Evolutionary conservation across 768 basidiomycete species (phyloP), one percentile per base, ranked within the genome.

Genomic region (Lyophyllum decastes): DNA sequence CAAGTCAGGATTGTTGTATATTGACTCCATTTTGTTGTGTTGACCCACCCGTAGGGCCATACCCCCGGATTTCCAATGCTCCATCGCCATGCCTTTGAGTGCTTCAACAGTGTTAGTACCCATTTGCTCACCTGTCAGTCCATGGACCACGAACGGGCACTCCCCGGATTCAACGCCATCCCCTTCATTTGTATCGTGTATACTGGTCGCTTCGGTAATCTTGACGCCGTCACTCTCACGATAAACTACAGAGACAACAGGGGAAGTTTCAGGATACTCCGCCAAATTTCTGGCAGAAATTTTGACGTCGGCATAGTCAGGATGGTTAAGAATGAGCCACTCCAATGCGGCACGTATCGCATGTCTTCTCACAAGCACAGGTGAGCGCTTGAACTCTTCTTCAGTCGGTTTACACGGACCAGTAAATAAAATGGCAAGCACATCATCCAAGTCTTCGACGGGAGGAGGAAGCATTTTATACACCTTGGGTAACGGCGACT

Each of bases 251-350:
- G 54, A 41, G 2, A 68, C 71, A 41, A 65, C 68, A 4, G 66
- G 65, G 35, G 24, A 61, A 54, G 59, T 55, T 41, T 66, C 57
- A 2, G 56, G 64, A 62, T 70, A 76, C 33, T 38, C 2, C 1
- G 46, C 25, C 12, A 72, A 51, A 52, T 67, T 73, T 3, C 68
- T 58, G 2, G 63, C 24, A 1, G 70, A 70, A 19, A 76, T 73
- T 0, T 60, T 45, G 1, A 76, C 38, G 48, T 75, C 72, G 16
- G 8, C 21, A 56, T 77, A 78, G 46, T 71, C 70, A 0, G 11
- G 0, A 59, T 76, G 74, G 56, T 78, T 78, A 0, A 73, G 33
- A 35, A 67, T 72, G 14, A 77, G 54, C 75, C 75, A 76, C 38
- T 73, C 62, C 5, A 78, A 47, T 0, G 75, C 75, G 0, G 30